phyloP scores from a whole-genome alignment of 139 green algal species.

The Micractinium sp. region DNA sequence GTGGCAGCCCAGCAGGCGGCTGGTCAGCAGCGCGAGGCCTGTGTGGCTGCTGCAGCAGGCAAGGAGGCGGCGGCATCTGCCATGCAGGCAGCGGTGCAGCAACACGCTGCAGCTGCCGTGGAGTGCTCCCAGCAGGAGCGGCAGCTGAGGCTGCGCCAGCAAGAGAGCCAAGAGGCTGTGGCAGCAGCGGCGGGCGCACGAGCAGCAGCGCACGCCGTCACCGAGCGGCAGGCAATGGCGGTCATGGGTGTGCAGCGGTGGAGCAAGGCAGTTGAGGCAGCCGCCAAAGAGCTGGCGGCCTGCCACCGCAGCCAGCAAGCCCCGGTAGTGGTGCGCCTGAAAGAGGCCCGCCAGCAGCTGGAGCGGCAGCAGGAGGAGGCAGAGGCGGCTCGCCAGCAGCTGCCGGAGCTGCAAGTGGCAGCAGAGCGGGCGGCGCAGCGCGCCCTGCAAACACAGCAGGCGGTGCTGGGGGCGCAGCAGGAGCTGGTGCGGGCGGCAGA shows the following conservation, averaged over 20 bases:
- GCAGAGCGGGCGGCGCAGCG: background rate
- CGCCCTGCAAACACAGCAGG: slow-evolving; percentile 6
- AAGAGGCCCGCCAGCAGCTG: slow-evolving; percentile 32
- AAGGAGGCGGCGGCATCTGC: background rate
- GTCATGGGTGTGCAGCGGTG: slow-evolving; percentile 11
- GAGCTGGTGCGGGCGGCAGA: slow-evolving; percentile 6
- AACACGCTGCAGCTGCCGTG: background rate
- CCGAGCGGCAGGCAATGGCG: background rate
- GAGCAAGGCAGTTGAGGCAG: slow-evolving; percentile 24
- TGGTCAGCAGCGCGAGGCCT: background rate
- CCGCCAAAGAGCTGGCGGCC: slow-evolving; percentile 30
- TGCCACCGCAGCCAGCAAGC: slow-evolving; percentile 27
- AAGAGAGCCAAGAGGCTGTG: background rate
- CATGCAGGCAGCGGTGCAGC: slow-evolving; percentile 23
- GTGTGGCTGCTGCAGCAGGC: background rate
- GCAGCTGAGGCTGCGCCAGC: slow-evolving; percentile 1
- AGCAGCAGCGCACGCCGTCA: background rate
- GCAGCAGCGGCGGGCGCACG: background rate
- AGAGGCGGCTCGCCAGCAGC: background rate
- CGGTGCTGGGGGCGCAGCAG: background rate
- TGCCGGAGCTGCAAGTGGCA: background rate
- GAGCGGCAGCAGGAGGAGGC: slow-evolving; percentile 23
- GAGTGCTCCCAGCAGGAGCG: background rate
- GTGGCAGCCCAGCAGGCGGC: background rate
- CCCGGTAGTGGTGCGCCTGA: slow-evolving; percentile 8